Evolutionary conservation across 176 grass and related monocot species (phyloP).

Genomic region (Juncus effusus): DNA sequence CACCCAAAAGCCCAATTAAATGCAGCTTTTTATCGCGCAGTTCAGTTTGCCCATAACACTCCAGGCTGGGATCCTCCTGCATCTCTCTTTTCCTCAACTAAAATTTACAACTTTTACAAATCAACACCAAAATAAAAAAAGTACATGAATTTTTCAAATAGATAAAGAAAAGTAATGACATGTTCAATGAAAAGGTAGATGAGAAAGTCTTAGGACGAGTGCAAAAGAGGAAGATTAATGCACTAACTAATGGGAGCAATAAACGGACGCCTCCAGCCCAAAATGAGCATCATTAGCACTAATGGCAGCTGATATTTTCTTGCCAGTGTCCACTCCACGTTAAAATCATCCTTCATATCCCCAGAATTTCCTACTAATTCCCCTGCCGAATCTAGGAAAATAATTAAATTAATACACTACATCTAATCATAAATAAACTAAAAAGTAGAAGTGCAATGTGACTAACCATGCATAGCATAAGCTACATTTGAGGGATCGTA

Average conservation of each 20-base stretch:
- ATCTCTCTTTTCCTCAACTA: conserved; percentile 56
- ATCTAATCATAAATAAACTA: not conserved
- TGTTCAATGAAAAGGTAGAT: conserved; percentile 80
- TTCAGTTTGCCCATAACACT: conserved; percentile 52
- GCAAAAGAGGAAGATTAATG: conserved; percentile 71
- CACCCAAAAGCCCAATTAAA: conserved; percentile 65
- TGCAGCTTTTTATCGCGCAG: conserved; percentile 46
- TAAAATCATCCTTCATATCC: conserved; percentile 37
- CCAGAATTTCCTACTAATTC: conserved; percentile 18
- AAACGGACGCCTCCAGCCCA: conserved; percentile 63
- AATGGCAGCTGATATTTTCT: conserved; percentile 67
- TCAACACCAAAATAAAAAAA: conserved; percentile 3
- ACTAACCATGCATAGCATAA: conserved; percentile 57
- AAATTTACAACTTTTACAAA: conserved; percentile 33
- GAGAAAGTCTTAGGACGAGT: conserved; percentile 60
- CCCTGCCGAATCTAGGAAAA: conserved; percentile 5
- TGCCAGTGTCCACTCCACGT: conserved; percentile 39
- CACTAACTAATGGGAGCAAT: conserved; percentile 41
- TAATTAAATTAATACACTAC: not conserved
- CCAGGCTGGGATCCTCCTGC: conserved; percentile 64
- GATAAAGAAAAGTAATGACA: conserved; percentile 36
- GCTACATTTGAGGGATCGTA: conserved; percentile 28
- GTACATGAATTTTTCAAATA: not conserved
- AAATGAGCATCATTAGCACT: conserved; percentile 48
- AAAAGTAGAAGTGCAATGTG: not conserved